These are phyloP conservation scores for Elongisporangium prolatum DNA, from an alignment of 352 stramenopile genomes.

Conservation along the genomic window DNA sequence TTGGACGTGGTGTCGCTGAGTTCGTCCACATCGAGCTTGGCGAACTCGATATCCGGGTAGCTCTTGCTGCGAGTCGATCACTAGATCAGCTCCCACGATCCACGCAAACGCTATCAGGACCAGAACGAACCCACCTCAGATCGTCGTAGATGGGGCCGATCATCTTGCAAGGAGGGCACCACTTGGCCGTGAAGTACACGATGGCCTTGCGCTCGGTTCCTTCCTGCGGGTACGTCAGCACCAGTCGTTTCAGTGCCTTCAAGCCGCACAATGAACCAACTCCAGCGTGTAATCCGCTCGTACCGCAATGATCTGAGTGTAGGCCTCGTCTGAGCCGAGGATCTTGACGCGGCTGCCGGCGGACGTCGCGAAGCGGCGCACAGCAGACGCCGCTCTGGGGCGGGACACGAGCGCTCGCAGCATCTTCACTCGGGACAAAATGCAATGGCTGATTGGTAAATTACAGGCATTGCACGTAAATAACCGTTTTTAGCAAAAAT, in stretches of 20 bases:
- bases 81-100: not conserved
- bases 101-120: not conserved
- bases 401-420: constrained; percentile 31
- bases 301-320: constrained; percentile 65
- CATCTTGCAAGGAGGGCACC: constrained; percentile 90
- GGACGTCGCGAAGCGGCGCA: constrained; percentile 27
- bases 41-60: constrained; percentile 71
- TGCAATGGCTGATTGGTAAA: too few species aligned
- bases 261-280: not conserved
- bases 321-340: constrained; percentile 67
- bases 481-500: not conserved
- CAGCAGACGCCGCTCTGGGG: constrained; percentile 11
- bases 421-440: constrained; percentile 19
- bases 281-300: constrained; percentile 5
- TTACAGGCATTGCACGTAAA: too few species aligned
- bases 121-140: constrained; percentile 58
- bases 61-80: constrained; percentile 25
- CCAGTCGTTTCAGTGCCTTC: not conserved
- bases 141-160: constrained; percentile 87
- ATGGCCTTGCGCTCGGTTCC: constrained; percentile 66
- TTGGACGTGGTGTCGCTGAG: constrained; percentile 74
- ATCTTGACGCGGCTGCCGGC: constrained; percentile 66
- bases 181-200: constrained; percentile 89
- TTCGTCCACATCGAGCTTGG: constrained; percentile 84
- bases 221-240: constrained; percentile 18